Conservation (phyloP, 805 yeast genomes). For the Wickerhamiella azymoides region DNA sequence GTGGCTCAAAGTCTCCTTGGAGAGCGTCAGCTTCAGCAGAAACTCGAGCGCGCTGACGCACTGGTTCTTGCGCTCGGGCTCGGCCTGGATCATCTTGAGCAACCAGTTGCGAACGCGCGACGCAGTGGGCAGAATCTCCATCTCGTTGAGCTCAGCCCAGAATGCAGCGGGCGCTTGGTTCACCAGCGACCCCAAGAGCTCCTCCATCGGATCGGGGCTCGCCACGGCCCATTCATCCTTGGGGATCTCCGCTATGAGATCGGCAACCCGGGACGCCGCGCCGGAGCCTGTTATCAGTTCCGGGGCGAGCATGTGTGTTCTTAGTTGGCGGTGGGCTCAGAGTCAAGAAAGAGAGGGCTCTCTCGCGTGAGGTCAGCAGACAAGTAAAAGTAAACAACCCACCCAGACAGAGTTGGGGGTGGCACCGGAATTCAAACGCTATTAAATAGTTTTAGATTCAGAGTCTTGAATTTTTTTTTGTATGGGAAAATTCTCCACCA, state of each 20-base stretch:
- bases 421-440: too few species aligned
- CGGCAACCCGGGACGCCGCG: slow-evolving; percentile 7
- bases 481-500: too few species aligned
- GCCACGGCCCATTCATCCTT: slow-evolving; percentile 10
- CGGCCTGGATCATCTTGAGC: slow-evolving; percentile 10
- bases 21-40: slow-evolving; percentile 8
- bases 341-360: too few species aligned
- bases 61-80: slow-evolving; percentile 4
- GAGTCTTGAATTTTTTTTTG: too few species aligned
- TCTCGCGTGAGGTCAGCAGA: not conserved
- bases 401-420: not conserved
- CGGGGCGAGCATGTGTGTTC: not conserved
- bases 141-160: not conserved
- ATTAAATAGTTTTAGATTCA: too few species aligned
- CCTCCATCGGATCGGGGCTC: slow-evolving; percentile 14
- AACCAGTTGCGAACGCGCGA: slow-evolving; percentile 17
- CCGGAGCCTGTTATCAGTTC: not conserved
- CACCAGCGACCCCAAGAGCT: slow-evolving; percentile 7
- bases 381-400: too few species aligned
- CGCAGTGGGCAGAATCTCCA: slow-evolving; percentile 5
- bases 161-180: slow-evolving; percentile 8
- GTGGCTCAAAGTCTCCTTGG: slow-evolving; percentile 8
- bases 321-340: too few species aligned
- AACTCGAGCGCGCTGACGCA: slow-evolving; percentile 10
- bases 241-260: slow-evolving; percentile 9